Conservation (phyloP, 1,284 basidiomycete genomes). For the Boletus albobrunnescens region DNA sequence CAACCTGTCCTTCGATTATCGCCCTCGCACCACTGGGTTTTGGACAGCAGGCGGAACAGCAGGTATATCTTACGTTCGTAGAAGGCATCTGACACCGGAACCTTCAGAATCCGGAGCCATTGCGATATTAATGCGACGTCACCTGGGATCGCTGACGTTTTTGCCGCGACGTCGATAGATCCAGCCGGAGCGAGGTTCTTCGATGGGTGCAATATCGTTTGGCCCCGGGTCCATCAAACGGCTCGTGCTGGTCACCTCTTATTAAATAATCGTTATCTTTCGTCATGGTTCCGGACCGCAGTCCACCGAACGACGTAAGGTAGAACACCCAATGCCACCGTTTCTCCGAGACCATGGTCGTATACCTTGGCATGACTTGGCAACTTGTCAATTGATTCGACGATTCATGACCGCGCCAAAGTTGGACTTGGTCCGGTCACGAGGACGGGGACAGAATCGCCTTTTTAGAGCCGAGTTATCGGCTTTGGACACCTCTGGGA, state of each 20-base stretch:
- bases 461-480: background rate
- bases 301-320: background rate
- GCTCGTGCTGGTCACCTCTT: background rate
- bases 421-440: background rate
- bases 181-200: slow-evolving; percentile 1
- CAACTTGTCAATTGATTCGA: background rate
- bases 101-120: slow-evolving; percentile 7
- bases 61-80: background rate
- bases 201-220: background rate
- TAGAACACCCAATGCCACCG: background rate
- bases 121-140: background rate
- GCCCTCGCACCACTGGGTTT: background rate
- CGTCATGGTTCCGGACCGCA: background rate
- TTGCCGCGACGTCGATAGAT: slow-evolving; percentile 10
- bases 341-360: background rate
- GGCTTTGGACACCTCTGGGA: background rate
- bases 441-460: background rate
- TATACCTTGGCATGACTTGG: background rate
- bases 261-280: no score
- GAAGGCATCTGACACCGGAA: background rate
- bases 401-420: background rate
- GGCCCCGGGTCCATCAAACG: no score
- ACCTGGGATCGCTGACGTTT: background rate
- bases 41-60: background rate
- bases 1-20: background rate